Evolutionary conservation across 352 stramenopile species (phyloP).

Genomic region (Globisporangium paroecandrum): DNA sequence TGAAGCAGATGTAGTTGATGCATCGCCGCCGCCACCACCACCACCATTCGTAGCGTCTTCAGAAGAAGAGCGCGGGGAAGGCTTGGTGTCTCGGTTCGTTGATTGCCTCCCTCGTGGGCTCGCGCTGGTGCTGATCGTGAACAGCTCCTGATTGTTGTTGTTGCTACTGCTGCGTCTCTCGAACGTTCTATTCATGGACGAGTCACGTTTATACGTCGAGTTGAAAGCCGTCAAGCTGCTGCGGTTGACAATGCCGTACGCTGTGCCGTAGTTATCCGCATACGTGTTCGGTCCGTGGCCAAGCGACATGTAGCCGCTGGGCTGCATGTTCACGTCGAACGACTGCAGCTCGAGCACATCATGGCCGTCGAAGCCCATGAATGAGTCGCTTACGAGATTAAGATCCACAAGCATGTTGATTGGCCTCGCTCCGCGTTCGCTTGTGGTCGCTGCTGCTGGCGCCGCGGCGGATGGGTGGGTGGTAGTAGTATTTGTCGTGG

Average conservation of each 20-base stretch:
- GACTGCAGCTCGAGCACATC: constrained; percentile 10
- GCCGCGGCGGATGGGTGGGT: background rate
- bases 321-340: constrained; percentile 7
- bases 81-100: background rate
- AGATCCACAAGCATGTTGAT: constrained; percentile 16
- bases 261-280: background rate
- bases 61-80: background rate
- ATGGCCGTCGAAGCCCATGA: background rate
- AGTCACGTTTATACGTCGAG: background rate
- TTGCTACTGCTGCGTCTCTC: background rate
- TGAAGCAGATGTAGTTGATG: background rate
- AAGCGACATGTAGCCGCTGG: background rate
- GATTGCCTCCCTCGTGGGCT: background rate
- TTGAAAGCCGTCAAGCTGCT: background rate
- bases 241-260: background rate
- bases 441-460: background rate
- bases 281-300: background rate
- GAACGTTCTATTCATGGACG: background rate
- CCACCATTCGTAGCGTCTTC: background rate
- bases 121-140: constrained; percentile 7
- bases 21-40: background rate
- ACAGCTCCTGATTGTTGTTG: background rate
- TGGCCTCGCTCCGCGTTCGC: background rate
- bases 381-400: background rate
- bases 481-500: background rate